Base-by-base conservation (phyloP, 805 yeast species). In the Candida maesae region DNA sequence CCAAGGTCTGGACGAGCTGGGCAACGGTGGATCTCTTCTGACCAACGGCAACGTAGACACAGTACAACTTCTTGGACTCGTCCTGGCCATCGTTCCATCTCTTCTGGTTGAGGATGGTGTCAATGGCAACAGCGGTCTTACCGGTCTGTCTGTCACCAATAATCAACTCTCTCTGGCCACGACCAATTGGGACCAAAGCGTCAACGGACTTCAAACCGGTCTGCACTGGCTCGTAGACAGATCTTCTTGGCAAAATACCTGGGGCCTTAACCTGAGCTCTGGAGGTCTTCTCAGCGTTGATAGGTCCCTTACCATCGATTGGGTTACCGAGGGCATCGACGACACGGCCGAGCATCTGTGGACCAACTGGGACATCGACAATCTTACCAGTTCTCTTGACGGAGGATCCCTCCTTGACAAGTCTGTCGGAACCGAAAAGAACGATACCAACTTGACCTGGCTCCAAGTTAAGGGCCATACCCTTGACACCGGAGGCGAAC, bases 91-190 rank as follows among this genome's bases (percentile, higher is more conserved):
- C 71, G 83, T 93, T 93, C 95, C 97, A 88, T 76, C 95, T 85
- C 86, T 91, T 93, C 78, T 93, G 99, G 79, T 93, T 93, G 67
- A 93, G 82, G 67, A 93, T 93, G 75, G 99, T 81, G 73, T 93
- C 99, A 61, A 93, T 71, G 61, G 98, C 99, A 63, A 93, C 96
- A 55, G 98, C 96, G 67, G 99, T 93, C 81, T 93, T 93, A 84
- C 99, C 99, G 65, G 99, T 93, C 80, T 93, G 99, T 81, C 99
- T 91, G 75, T 91, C 99, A 84, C 99, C 99, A 69, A 91, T 91
- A 66, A 91, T 91, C 85, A 93, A 79, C 81, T 93, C 99, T 87
- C 99, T 93, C 79, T 93, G 99, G 73, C 99, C 99, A 85, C 99
- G 93, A 70, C 99, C 99, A 63, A 93, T 74, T 73, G 99, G 99